Evolutionary conservation across 805 yeast species (phyloP).

Genomic region (Sungouiella blattae): DNA sequence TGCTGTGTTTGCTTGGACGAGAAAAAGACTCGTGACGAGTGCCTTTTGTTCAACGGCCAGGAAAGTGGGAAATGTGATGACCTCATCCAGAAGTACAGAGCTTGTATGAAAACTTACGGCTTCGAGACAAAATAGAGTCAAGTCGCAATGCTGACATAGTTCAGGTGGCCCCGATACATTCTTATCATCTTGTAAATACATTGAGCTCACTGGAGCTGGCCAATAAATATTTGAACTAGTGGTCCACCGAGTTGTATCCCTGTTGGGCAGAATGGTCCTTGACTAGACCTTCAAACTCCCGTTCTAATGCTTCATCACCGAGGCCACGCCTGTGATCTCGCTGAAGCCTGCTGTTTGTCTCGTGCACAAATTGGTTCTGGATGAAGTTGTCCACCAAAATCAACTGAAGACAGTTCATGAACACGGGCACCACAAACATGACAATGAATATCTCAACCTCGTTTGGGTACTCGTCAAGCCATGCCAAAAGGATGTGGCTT

Average conservation of each 20-base stretch:
- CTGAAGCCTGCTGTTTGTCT: slow-evolving; percentile 20
- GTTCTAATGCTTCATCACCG: neutral
- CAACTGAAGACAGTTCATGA: slow-evolving; percentile 72
- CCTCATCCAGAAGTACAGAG: slow-evolving; percentile 68
- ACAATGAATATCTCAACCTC: slow-evolving; percentile 79
- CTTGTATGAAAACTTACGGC: slow-evolving; percentile 91
- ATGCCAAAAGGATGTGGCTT: slow-evolving; percentile 73
- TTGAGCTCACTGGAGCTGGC: too few relatives aligned
- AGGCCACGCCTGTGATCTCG: neutral
- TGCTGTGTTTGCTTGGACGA: slow-evolving; percentile 93
- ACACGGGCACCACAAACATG: slow-evolving; percentile 74
- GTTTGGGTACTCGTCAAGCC: slow-evolving; percentile 79
- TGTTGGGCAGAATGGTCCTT: neutral
- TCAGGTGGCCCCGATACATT: too few relatives aligned
- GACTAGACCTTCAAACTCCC: neutral
- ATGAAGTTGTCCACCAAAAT: slow-evolving; percentile 71
- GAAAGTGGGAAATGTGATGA: slow-evolving; percentile 79
- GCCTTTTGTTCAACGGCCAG: slow-evolving; percentile 76
- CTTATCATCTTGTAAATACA: neutral
- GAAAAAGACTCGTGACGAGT: slow-evolving; percentile 80
- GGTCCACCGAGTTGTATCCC: neutral
- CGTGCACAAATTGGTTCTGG: slow-evolving; percentile 46
- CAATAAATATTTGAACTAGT: too few relatives aligned
- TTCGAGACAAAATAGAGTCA: slow-evolving; percentile 44
- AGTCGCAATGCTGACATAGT: too few relatives aligned